These are phyloP conservation scores for Sphaerulina musiva DNA, from an alignment of 2,329 filamentous ascomycete species.

Conservation along the genomic window DNA sequence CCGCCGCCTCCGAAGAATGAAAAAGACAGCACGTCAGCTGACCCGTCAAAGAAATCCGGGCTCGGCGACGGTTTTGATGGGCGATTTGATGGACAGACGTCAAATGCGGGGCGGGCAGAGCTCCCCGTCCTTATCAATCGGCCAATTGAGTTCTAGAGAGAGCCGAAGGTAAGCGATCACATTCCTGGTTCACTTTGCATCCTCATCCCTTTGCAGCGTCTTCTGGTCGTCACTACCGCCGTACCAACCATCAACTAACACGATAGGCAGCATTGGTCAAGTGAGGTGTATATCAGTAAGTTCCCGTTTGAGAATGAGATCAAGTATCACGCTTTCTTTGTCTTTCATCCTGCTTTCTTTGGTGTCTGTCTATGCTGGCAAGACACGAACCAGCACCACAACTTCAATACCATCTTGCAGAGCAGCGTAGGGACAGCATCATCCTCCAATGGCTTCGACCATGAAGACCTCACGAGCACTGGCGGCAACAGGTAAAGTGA, in stretches of 20 bases:
- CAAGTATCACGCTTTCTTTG: constrained; percentile 1
- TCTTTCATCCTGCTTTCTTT: not conserved
- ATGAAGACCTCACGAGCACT: constrained; percentile 7
- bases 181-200: constrained; percentile 4
- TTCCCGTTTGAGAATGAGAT: not conserved
- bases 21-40: not conserved
- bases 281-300: not conserved
- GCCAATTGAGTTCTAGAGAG: not conserved
- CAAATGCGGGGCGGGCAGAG: constrained; percentile 1
- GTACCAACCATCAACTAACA: not conserved
- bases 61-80: not conserved
- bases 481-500: not conserved
- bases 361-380: no score
- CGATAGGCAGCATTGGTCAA: not conserved
- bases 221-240: not conserved
- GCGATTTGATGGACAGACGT: constrained; percentile 1
- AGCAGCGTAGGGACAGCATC: not conserved
- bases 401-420: not conserved
- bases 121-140: not conserved
- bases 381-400: not conserved
- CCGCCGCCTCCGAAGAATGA: not conserved
- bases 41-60: not conserved
- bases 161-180: constrained; percentile 7
- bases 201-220: not conserved
- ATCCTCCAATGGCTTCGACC: not conserved